Evolutionary conservation across 2,329 filamentous ascomycete species (phyloP), one percentile per base, ranked within the genome.

Genomic region (Leptographium radiaticola): DNA sequence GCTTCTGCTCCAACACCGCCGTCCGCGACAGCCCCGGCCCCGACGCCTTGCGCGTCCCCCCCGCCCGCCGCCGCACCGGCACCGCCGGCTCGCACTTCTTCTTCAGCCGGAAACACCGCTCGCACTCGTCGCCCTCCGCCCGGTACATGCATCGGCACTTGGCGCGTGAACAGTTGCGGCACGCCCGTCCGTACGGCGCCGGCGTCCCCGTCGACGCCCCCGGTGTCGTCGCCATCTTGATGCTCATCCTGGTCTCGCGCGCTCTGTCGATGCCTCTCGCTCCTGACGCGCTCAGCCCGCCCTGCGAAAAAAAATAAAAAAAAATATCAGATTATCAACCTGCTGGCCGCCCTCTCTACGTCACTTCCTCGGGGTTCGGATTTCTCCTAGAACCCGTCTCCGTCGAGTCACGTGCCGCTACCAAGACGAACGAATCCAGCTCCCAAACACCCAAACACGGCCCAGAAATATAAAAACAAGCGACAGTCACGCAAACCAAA

Each of bases 71-170:
- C 38, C 71, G 67, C 43, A 67, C 64, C 4, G 71, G 68, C 20
- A 67, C 61, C 20, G 74, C 73, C 38, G 71, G 71, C 47, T 70
- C 65, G 52, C 75, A 77, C 30, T 70, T 63, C 59, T 76, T 77
- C 2, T 68, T 68, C 6, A 77, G 64, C 0, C 75, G 72, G 59
- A 70, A 64, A 54, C 73, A 75, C 49, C 65, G 42, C 55, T 71
- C 69, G 55, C 70, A 72, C 48, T 60, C 63, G 6, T 57, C 57
- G 20, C 65, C 55, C 20, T 57, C 55, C 18, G 49, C 52, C 18
- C 67, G 65, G 56, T 71, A 60, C 55, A 75, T 70, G 61, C 73
- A 75, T 57, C 73, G 72, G 62, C 70, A 74, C 59, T 75, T 75
- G 52, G 72, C 70, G 45, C 64, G 67, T 50, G 71, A 70, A 60